phyloP scores from a whole-genome alignment of 345 rosid species.

The Mallotus nudiflorus region DNA sequence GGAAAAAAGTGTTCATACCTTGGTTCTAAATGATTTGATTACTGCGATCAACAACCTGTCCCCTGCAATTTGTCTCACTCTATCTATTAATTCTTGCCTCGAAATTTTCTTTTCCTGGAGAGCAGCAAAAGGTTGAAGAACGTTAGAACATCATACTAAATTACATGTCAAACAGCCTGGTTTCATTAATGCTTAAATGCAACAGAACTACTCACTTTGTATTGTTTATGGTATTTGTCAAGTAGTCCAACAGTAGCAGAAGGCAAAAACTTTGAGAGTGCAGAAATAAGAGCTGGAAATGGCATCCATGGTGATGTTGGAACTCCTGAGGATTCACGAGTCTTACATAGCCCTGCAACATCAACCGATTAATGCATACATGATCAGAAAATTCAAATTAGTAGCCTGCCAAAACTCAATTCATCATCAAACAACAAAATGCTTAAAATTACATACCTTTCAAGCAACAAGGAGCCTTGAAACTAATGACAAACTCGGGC shows the following conservation, averaged over 20 bases:
- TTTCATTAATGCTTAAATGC: neutral
- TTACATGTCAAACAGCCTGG: neutral
- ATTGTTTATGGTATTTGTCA: slow-evolving; percentile 50
- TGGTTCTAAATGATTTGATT: slow-evolving; percentile 56
- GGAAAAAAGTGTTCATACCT: slow-evolving; percentile 29
- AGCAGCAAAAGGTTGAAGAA: slow-evolving; percentile 5
- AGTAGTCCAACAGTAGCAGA: slow-evolving; percentile 41
- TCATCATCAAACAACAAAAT: neutral
- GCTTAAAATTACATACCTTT: slow-evolving; percentile 33
- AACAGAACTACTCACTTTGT: slow-evolving; percentile 40
- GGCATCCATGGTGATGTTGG: slow-evolving; percentile 83
- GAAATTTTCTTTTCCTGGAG: slow-evolving; percentile 67
- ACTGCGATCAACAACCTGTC: slow-evolving; percentile 64
- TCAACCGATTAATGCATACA: slow-evolving; percentile 10
- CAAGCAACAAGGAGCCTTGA: slow-evolving; percentile 50
- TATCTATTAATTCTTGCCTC: slow-evolving; percentile 53
- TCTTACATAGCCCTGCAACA: slow-evolving; percentile 31
- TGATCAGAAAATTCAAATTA: slow-evolving; percentile 1
- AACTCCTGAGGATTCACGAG: slow-evolving; percentile 29
- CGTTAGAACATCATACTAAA: slow-evolving; percentile 1
- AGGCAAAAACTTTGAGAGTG: slow-evolving; percentile 56
- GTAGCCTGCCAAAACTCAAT: neutral
- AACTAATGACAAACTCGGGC: slow-evolving; percentile 63
- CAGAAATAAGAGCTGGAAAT: slow-evolving; percentile 58
- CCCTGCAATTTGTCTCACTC: slow-evolving; percentile 64